Evolutionary conservation across 768 basidiomycete genomes (phyloP).

Genomic region (Suillus clintonianus): DNA sequence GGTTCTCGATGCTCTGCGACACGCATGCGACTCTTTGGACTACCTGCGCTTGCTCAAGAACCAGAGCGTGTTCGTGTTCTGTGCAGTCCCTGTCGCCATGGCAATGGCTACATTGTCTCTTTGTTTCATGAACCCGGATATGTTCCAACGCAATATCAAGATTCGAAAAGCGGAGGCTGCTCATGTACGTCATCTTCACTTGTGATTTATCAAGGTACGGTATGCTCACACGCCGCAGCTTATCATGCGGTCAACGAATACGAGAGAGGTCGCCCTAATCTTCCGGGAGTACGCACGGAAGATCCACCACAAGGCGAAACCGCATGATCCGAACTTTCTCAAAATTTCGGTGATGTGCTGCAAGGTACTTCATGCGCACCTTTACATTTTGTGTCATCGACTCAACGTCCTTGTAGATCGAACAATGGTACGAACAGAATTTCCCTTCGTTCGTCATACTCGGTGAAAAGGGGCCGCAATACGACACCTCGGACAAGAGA

Average conservation of each 20-base stretch:
- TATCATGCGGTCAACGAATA: constrained; percentile 91
- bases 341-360: constrained; percentile 81
- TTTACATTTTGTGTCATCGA: background rate
- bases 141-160: constrained; percentile 90
- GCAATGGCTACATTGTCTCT: constrained; percentile 90
- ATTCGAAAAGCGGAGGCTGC: constrained; percentile 93
- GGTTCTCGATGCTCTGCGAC: constrained; percentile 84
- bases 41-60: constrained; percentile 86
- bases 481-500: constrained; percentile 59
- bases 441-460: constrained; percentile 84
- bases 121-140: constrained; percentile 90
- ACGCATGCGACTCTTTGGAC: constrained; percentile 84
- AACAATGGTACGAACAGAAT: constrained; percentile 90
- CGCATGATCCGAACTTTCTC: constrained; percentile 87
- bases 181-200: constrained; percentile 46
- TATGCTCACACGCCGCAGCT: constrained; percentile 47
- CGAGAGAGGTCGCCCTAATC: constrained; percentile 85
- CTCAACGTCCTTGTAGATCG: constrained; percentile 53
- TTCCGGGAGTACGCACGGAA: constrained; percentile 81
- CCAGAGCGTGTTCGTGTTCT: constrained; percentile 94
- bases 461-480: constrained; percentile 26
- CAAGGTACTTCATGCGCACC: constrained; percentile 51
- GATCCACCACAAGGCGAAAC: constrained; percentile 79
- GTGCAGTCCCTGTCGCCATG: constrained; percentile 93
- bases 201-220: background rate